Percentiles rank a stretch among this genome's conserved stretches.
These are phyloP conservation scores for Yamadazyma diospyri DNA, from an alignment of 1,139 yeast species.

Conservation along the genomic window DNA sequence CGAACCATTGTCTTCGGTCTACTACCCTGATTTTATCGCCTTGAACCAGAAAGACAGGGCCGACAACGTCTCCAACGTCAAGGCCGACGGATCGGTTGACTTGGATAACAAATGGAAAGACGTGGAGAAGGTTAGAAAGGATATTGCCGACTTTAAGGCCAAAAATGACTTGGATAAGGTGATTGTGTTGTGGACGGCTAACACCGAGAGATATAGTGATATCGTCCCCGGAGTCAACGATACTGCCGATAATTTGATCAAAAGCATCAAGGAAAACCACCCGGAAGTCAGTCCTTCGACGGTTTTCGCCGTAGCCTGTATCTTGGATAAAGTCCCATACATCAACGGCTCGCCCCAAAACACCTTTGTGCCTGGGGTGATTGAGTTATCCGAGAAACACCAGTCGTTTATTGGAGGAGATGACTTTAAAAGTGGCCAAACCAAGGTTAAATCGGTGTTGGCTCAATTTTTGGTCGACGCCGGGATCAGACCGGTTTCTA, in stretches of 20 bases:
- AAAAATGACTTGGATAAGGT: slow-evolving; percentile 78
- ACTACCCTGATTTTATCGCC: slow-evolving; percentile 96
- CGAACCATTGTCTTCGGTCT: slow-evolving; percentile 78
- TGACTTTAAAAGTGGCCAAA: slow-evolving; percentile 96
- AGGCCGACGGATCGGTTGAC: slow-evolving; percentile 45
- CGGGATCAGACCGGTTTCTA: slow-evolving; percentile 90
- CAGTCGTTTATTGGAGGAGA: slow-evolving; percentile 89
- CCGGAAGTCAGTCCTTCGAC: slow-evolving; percentile 88
- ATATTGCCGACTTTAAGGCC: slow-evolving; percentile 75
- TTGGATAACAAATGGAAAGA: slow-evolving; percentile 80
- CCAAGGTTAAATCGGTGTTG: slow-evolving; percentile 89
- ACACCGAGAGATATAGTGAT: slow-evolving; percentile 91
- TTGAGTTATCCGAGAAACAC: slow-evolving; percentile 81
- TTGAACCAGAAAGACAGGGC: slow-evolving; percentile 93
- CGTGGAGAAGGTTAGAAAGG: slow-evolving; percentile 81
- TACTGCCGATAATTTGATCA: slow-evolving; percentile 75
- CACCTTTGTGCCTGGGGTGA: slow-evolving; percentile 93
- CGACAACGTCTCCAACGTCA: slow-evolving; percentile 71
- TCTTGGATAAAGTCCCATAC: slow-evolving; percentile 82
- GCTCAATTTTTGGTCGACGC: slow-evolving; percentile 97
- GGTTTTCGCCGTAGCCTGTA: slow-evolving; percentile 87
- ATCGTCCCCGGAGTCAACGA: slow-evolving; percentile 79
- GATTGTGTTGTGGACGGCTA: slow-evolving; percentile 93
- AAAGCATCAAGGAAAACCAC: slow-evolving; percentile 74
- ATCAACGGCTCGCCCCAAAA: slow-evolving; percentile 97